phyloP scores from a whole-genome alignment of 805 yeast species.

The Soucietia sequanensis region DNA sequence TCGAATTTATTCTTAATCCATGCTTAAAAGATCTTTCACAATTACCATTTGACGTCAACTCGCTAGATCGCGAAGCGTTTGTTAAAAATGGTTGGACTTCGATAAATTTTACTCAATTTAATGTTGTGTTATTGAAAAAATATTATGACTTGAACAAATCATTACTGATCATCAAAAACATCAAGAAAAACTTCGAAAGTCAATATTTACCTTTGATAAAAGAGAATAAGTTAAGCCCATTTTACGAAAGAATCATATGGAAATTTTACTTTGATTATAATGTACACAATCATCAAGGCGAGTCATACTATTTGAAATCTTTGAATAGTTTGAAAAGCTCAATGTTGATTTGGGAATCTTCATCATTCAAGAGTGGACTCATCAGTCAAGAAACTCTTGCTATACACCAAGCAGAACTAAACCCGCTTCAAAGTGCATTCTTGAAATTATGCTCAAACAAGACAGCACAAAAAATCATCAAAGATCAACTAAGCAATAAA shows the following conservation, averaged over 20 bases:
- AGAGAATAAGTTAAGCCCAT: conserved; percentile 23
- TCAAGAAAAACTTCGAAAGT: conserved; percentile 25
- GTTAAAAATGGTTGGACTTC: conserved; percentile 13
- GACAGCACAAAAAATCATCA: conserved; percentile 12
- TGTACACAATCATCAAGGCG: conserved; percentile 13
- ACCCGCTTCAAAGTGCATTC: conserved; percentile 23
- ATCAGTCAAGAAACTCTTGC: conserved; percentile 15
- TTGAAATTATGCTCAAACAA: conserved; percentile 18
- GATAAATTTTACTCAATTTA: conserved; percentile 23
- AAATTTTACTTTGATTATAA: conserved; percentile 37
- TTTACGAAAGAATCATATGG: conserved; percentile 43
- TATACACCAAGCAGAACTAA: conserved; percentile 14
- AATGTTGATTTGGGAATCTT: conserved; percentile 39
- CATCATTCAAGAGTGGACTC: conserved; percentile 13
- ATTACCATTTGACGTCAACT: conserved; percentile 15
- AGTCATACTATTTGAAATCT: conserved; percentile 18
- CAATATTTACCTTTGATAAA: conserved; percentile 24
- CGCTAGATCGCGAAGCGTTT: conserved; percentile 7
- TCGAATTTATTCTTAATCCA: conserved; percentile 26
- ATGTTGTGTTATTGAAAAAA: conserved; percentile 34
- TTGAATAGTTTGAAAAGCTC: conserved; percentile 23
- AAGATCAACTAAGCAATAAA: conserved; percentile 10
- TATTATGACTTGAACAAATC: conserved; percentile 35
- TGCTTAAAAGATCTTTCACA: conserved; percentile 16
- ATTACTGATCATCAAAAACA: conserved; percentile 24